Conservation (phyloP, 768 basidiomycete species). For the Hortiboletus campestris region DNA sequence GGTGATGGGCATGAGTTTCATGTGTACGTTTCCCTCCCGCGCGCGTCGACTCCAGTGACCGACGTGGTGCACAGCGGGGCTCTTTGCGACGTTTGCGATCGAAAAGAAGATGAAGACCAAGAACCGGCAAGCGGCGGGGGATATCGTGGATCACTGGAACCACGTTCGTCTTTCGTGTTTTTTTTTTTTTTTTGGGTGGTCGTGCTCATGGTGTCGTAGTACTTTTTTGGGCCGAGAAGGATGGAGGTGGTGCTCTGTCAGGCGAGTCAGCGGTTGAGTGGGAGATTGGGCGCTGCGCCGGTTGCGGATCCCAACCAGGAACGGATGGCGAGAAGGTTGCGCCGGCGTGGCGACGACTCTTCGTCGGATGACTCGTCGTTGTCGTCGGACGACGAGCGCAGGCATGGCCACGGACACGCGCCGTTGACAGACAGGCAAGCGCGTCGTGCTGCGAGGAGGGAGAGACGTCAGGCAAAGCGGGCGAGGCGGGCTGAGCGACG, state of each 20-base stretch:
- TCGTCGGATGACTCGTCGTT: neutral
- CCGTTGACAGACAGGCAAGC: neutral
- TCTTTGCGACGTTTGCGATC: constrained; percentile 14
- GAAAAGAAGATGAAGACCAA: constrained; percentile 31
- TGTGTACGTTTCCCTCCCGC: constrained; percentile 15
- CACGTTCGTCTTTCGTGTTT: constrained; percentile 32
- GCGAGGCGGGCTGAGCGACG: constrained; percentile 13
- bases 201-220: constrained; percentile 27
- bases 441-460: constrained; percentile 7
- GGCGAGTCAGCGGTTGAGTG: constrained; percentile 31
- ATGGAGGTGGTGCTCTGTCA: constrained; percentile 43
- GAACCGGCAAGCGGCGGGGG: constrained; percentile 39
- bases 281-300: constrained; percentile 22
- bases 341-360: neutral
- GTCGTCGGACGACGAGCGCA: neutral
- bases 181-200: neutral
- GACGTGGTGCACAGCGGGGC: constrained; percentile 14
- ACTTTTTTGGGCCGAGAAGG: constrained; percentile 47
- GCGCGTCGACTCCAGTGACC: neutral
- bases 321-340: constrained; percentile 19
- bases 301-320: constrained; percentile 17
- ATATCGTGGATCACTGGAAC: constrained; percentile 51
- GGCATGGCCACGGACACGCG: neutral
- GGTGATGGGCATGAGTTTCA: constrained; percentile 29
- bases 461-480: constrained; percentile 16